Evolutionary conservation across 805 yeast species (phyloP), one percentile per base, ranked within the genome.

Genomic region (Candida parachauliodes): DNA sequence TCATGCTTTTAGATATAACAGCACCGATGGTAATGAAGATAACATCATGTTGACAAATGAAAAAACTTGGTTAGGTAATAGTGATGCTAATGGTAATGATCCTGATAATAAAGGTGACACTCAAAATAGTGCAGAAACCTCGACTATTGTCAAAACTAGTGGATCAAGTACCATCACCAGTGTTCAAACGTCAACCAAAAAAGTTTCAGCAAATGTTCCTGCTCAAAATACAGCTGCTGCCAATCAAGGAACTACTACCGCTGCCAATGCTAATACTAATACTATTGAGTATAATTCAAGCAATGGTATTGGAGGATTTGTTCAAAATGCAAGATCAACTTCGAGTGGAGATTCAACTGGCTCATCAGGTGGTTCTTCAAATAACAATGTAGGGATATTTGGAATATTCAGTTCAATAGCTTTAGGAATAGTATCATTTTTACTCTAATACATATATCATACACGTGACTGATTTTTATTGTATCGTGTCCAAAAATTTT

Each of bases 51-150:
- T 88, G 51, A 76, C 89, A 14, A 77, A 82, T 53, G 76, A 78
- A 34, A 65, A 66, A 49, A 76, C 88, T 4, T 62, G 72, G 51
- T 61, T 88, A 42, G 83, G 77, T 10, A 69, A 76, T 29, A 52
- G 58, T n/a, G 79, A 72, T 21, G 85, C 80, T 21, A 67, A 81
- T 20, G 96, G 96, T 8, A 63, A 77, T 34, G 73, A 85, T 49
- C 78, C 80, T 12, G 67, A 72, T 34, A 60, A 64, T 40, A 60
- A 56, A 5, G 42, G 27, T 1, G 32, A 32, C 10, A 12, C 17
- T 8, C 36, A 12, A 17, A 44, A 14, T 32, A 57, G n/a, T 40
- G 36, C 14, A 15, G 12, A 18, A 36, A 40, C 30, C 5, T 15
- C 37, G 20, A 34, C 53, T 8, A 34, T 40, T 14, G 43, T 40